phyloP scores from a whole-genome alignment of 2,329 filamentous ascomycete species.

The Fusarium chaquense region DNA sequence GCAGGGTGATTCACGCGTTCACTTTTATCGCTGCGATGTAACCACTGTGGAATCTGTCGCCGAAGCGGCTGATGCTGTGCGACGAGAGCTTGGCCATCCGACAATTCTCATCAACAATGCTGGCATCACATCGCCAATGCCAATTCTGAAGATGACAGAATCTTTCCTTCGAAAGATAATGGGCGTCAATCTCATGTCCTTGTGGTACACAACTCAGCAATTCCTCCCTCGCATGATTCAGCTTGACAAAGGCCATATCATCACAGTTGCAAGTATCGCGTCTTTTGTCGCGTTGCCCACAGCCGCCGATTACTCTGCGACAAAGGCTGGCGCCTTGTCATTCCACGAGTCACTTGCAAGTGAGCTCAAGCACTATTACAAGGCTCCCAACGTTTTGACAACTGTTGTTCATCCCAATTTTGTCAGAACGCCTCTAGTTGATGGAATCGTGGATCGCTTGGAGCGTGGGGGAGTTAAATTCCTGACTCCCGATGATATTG shows the following conservation, averaged over 20 bases:
- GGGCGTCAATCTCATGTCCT: constrained; percentile 74
- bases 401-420: constrained; percentile 71
- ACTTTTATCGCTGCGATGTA: constrained; percentile 56
- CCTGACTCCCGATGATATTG: constrained; percentile 54
- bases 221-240: constrained; percentile 75
- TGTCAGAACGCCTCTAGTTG: constrained; percentile 60
- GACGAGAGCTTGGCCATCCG: constrained; percentile 66
- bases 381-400: constrained; percentile 71
- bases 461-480: constrained; percentile 48
- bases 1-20: constrained; percentile 39
- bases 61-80: constrained; percentile 55
- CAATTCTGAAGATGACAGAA: constrained; percentile 68
- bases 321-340: constrained; percentile 72
- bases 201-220: constrained; percentile 72
- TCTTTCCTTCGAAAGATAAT: constrained; percentile 72
- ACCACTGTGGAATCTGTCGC: constrained; percentile 59
- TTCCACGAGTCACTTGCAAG: constrained; percentile 74
- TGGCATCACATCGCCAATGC: constrained; percentile 69
- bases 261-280: constrained; percentile 76
- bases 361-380: constrained; percentile 69
- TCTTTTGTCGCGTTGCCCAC: constrained; percentile 69
- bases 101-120: constrained; percentile 80
- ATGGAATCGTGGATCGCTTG: constrained; percentile 50
- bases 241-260: constrained; percentile 75
- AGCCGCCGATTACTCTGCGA: constrained; percentile 74